A percentile compares a stretch with the other conserved stretches of the same genome.
These are phyloP conservation scores for Domatiomyces globalis DNA, from an alignment of 2,329 filamentous ascomycete species.

Conservation along the genomic window DNA sequence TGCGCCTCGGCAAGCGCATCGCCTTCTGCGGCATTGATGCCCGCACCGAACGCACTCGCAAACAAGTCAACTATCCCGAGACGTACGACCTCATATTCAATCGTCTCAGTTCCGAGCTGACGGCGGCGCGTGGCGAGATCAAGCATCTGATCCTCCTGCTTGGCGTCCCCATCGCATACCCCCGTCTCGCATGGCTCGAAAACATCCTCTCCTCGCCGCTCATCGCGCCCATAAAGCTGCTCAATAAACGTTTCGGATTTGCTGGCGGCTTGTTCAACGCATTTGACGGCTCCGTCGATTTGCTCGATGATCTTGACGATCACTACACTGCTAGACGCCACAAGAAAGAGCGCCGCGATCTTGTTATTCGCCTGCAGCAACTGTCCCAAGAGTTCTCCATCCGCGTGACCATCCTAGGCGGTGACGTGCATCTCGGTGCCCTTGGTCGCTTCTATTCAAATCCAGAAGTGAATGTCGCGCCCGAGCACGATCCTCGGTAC, in stretches of 20 bases:
- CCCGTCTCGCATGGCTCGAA: constrained; percentile 85
- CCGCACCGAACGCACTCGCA: constrained; percentile 64
- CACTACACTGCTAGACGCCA: constrained; percentile 82
- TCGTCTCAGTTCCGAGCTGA: constrained; percentile 39
- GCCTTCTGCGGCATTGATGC: constrained; percentile 48
- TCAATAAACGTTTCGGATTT: constrained; percentile 81
- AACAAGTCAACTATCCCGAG: constrained; percentile 76
- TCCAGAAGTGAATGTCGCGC: constrained; percentile 41
- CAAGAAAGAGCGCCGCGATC: constrained; percentile 67
- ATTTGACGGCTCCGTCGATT: constrained; percentile 64
- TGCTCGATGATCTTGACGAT: constrained; percentile 52
- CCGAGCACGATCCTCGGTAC: constrained; percentile 47
- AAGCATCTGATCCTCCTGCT: constrained; percentile 50
- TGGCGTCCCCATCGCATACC: constrained; percentile 57
- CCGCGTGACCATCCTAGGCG: constrained; percentile 48
- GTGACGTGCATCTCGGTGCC: constrained; percentile 51
- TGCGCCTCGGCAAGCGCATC: constrained; percentile 50
- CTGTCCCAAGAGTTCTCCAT: constrained; percentile 41
- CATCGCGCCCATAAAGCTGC: constrained; percentile 73
- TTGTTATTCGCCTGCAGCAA: constrained; percentile 52
- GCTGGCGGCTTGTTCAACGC: constrained; percentile 80
- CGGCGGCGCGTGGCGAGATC: constrained; percentile 38
- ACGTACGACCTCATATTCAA: constrained; percentile 48
- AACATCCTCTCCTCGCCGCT: constrained; percentile 78
- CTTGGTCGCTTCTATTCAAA: constrained; percentile 52